Evolutionary conservation across 2,329 filamentous ascomycete genomes (phyloP).

Genomic region (Cercospora zeina): DNA sequence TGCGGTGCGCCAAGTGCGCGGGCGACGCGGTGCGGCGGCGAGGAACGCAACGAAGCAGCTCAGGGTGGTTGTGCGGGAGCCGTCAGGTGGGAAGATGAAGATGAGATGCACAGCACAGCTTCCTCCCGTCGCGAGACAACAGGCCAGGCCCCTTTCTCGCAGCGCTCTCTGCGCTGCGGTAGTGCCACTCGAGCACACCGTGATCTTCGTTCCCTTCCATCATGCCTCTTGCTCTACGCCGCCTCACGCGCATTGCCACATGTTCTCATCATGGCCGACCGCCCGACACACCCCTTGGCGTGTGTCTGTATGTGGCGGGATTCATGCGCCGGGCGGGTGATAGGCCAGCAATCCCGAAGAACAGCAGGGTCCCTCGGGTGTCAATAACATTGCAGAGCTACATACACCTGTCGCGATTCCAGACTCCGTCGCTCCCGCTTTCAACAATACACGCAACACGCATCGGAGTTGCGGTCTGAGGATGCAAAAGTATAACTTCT

Average conservation of each 20-base stretch:
- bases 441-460: too few species aligned
- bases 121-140: background rate
- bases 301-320: background rate
- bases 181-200: background rate
- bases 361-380: background rate
- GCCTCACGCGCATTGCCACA: background rate
- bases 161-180: background rate
- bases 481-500: background rate
- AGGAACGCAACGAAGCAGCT: background rate
- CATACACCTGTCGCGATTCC: too few species aligned
- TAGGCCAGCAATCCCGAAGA: constrained; percentile 1
- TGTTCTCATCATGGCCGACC: background rate
- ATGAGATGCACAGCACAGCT: background rate
- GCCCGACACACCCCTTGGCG: background rate
- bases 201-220: background rate
- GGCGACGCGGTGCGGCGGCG: background rate
- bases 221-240: background rate
- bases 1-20: background rate
- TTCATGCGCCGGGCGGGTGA: background rate
- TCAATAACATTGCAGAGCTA: background rate
- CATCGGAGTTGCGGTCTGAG: background rate
- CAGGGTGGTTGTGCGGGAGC: background rate
- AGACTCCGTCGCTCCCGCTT: too few species aligned
- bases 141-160: background rate
- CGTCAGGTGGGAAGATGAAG: background rate